Conservation (phyloP, 1,139 yeast species). For the Kodamaea ohmeri region DNA sequence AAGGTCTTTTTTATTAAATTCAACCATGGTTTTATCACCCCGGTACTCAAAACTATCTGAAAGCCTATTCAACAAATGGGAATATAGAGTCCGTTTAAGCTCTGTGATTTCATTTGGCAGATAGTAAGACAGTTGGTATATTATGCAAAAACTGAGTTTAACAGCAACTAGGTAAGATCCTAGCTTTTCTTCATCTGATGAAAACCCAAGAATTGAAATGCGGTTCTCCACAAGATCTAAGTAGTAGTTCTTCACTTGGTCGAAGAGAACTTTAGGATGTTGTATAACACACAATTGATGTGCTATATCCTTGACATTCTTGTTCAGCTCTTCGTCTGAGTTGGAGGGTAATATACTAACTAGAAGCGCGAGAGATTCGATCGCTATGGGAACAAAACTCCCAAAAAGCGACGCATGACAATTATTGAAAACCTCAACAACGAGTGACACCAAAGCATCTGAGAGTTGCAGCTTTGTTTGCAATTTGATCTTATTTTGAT, state of each 20-base stretch:
- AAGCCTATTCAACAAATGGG: constrained; percentile 18
- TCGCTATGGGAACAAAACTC: constrained; percentile 30
- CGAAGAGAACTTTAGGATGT: constrained; percentile 6
- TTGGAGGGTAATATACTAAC: constrained; percentile 12
- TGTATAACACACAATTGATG: constrained; percentile 1
- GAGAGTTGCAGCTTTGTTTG: constrained; percentile 25
- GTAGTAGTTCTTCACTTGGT: constrained; percentile 19
- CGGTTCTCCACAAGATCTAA: constrained; percentile 27
- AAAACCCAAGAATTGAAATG: constrained; percentile 22
- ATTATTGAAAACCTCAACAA: constrained; percentile 21
- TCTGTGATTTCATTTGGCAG: constrained; percentile 10
- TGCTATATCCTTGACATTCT: constrained; percentile 2
- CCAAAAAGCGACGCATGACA: constrained; percentile 34
- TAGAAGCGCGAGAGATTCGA: constrained; percentile 31
- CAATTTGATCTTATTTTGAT: constrained; percentile 17
- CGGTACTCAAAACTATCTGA: constrained; percentile 18
- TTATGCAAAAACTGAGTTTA: constrained; percentile 28
- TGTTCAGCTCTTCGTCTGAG: constrained; percentile 10
- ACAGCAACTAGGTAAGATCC: constrained; percentile 27
- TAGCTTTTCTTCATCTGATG: constrained; percentile 37
- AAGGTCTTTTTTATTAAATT: constrained; percentile 13
- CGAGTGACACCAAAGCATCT: constrained; percentile 24
- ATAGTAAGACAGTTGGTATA: constrained; percentile 17
- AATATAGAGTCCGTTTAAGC: constrained; percentile 16
- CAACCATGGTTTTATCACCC: constrained; percentile 12